Base-by-base conservation (phyloP, 441 rosid species). In the Arabidopsis lyrata region DNA sequence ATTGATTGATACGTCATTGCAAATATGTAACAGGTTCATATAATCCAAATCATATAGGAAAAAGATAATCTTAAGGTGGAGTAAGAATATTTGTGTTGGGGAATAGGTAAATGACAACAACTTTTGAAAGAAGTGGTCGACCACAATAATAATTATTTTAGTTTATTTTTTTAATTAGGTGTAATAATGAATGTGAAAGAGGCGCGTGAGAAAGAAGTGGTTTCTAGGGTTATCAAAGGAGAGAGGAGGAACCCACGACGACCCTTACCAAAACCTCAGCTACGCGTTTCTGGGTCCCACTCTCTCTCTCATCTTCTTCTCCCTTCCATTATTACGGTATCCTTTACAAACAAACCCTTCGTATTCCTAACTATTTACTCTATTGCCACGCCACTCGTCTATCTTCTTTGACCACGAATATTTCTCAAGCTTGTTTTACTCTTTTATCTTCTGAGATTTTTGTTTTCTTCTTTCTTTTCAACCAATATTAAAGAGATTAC, bases 171-270 rank as follows among this genome's bases (percentile, higher is more conserved):
- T 13, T 6, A 29, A 3, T 29, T 0, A 32, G 38, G 4, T 42
- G n/a, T 13, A 42, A 2, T 10, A 8, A 60, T 34, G 20, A 61
- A 52, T 42, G 63, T 1, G 63, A 54, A 9, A 9, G 59, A 76
- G 20, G 75, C 74, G 74, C 79, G 74, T 69, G 79, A 55, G 24
- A 16, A 35, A n/a, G 52, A 35, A 35, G 36, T 32, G 39, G 74
- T 35, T 54, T 53, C 13, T 73, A 55, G 77, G 67, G 36, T 48
- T 16, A 24, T 6, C 0, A 34, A 8, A 8, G 1, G 11, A 8
- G 38, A 35, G 14, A 39, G 44, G 78, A 75, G 75, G 79, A 76
- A 76, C 13, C 71, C 75, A 69, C 71, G 75, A 76, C 60, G 63
- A 60, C 1, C 47, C 61, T 66, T 66, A 48, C 42, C 56, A 14